These are phyloP conservation scores for Anaeromyces robustus DNA, from an alignment of 192 early-diverging fungal genomes.

Conservation along the genomic window DNA sequence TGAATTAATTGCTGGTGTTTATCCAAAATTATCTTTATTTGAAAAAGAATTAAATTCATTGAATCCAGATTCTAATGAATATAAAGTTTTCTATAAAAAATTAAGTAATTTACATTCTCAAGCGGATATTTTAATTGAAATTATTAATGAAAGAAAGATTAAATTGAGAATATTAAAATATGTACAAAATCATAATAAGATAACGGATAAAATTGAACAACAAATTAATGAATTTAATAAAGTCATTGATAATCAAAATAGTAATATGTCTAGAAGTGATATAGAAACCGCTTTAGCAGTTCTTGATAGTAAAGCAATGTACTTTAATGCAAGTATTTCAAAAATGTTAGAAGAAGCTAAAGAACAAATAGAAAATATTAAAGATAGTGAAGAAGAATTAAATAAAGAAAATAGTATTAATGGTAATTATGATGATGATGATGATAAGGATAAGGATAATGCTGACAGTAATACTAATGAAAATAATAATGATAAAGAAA, in stretches of 20 bases:
- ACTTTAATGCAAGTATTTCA: background rate
- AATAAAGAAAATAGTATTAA: background rate
- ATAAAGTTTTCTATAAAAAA: background rate
- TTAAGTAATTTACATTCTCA: background rate
- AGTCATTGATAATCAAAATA: background rate
- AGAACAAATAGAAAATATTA: background rate
- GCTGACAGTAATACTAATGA: too few relatives aligned
- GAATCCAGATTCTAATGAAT: background rate
- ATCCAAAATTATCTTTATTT: background rate
- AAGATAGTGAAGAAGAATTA: background rate
- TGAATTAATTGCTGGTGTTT: background rate
- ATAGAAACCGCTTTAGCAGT: background rate
- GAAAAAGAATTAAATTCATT: background rate
- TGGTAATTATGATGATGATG: too few relatives aligned
- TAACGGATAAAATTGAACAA: background rate
- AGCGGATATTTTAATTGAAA: background rate
- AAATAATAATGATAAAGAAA: background rate
- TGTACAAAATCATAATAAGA: background rate
- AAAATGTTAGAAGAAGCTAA: background rate
- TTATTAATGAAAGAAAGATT: background rate
- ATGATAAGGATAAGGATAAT: too few relatives aligned
- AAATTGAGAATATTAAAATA: background rate
- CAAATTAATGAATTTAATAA: background rate
- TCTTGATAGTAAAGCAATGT: background rate
- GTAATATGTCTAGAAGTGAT: background rate